A percentile compares a stretch with the other conserved stretches of the same genome.
phyloP scores from a whole-genome alignment of 2,329 filamentous ascomycete species.

The Dactylella cylindrospora region DNA sequence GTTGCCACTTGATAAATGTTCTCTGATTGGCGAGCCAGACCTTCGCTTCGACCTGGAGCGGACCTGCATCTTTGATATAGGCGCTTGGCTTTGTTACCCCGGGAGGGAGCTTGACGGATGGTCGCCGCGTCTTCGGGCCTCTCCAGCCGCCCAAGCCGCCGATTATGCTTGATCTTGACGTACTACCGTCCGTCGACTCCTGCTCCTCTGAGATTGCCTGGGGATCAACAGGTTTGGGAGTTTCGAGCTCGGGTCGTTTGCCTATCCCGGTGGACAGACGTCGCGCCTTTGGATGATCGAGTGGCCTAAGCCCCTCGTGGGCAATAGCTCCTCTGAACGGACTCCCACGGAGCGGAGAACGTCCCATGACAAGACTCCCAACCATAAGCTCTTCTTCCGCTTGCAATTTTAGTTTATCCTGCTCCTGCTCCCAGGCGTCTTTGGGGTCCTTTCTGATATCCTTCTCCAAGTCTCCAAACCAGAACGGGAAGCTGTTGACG shows the following conservation, averaged over 20 bases:
- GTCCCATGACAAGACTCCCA: constrained; percentile 66
- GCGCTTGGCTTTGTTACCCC: constrained; percentile 81
- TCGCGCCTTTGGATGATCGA: constrained; percentile 64
- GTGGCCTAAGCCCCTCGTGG: constrained; percentile 56
- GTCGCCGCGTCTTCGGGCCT: constrained; percentile 57
- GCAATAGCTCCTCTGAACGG: constrained; percentile 29
- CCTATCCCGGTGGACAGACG: constrained; percentile 54
- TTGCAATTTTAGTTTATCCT: constrained; percentile 75
- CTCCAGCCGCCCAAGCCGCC: constrained; percentile 77
- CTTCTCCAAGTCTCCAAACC: constrained; percentile 85
- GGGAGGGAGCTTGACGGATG: constrained; percentile 63
- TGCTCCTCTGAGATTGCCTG: constrained; percentile 50
- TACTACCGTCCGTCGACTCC: constrained; percentile 50
- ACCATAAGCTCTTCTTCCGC: constrained; percentile 87
- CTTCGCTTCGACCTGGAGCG: constrained; percentile 91
- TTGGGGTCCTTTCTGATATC: constrained; percentile 94
- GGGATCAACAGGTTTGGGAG: neutral
- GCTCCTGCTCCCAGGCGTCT: constrained; percentile 85
- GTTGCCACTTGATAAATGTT: constrained; percentile 98
- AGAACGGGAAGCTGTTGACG: constrained; percentile 94
- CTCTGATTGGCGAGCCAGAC: constrained; percentile 98
- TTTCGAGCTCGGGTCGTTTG: constrained; percentile 45
- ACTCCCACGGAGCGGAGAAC: constrained; percentile 58
- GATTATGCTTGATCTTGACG: constrained; percentile 63
- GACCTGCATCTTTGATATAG: constrained; percentile 93